Evolutionary conservation across 179 eudicot genomes (phyloP).

Genomic region (Spergularia azorica): DNA sequence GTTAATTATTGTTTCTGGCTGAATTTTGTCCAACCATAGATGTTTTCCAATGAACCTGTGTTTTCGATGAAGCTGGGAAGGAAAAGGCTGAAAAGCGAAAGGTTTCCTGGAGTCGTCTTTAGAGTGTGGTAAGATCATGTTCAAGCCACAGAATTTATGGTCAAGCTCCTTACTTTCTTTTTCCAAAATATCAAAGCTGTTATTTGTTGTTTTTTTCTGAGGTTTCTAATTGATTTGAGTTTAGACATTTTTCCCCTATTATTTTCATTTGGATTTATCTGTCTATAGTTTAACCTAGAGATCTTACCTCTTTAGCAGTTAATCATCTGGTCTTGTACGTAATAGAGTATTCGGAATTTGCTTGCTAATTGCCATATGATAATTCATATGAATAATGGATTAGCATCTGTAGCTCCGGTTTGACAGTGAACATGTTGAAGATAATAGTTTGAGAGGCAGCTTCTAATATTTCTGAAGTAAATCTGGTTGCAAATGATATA

Average conservation of each 20-base stretch:
- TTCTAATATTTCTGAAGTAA: not conserved
- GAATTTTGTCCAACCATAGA: slow-evolving; percentile 50
- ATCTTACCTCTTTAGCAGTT: not conserved
- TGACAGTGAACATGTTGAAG: not conserved
- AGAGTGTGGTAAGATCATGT: slow-evolving; percentile 49
- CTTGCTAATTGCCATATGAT: not conserved
- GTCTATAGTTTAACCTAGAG: slow-evolving; percentile 4
- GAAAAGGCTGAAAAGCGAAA: slow-evolving; percentile 42
- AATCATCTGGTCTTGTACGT: not conserved
- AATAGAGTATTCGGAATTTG: not conserved
- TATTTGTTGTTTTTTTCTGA: slow-evolving; percentile 16
- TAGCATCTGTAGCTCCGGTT: not conserved
- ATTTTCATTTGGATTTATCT: not conserved
- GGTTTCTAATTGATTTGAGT: slow-evolving; percentile 15
- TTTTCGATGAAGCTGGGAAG: slow-evolving; percentile 51
- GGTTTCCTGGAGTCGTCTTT: slow-evolving; percentile 41
- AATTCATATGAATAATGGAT: not conserved
- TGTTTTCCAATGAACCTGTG: slow-evolving; percentile 48
- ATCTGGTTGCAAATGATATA: not conserved
- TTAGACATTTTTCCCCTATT: not conserved
- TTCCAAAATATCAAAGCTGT: slow-evolving; percentile 19
- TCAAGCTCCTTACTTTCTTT: slow-evolving; percentile 21
- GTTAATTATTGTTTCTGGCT: slow-evolving; percentile 47
- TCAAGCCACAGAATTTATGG: slow-evolving; percentile 28
- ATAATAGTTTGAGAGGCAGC: slow-evolving; percentile 1